Evolutionary conservation across 1,284 basidiomycete species (phyloP), one percentile per base, ranked within the genome.

Genomic region (Amylostereum chailletii): DNA sequence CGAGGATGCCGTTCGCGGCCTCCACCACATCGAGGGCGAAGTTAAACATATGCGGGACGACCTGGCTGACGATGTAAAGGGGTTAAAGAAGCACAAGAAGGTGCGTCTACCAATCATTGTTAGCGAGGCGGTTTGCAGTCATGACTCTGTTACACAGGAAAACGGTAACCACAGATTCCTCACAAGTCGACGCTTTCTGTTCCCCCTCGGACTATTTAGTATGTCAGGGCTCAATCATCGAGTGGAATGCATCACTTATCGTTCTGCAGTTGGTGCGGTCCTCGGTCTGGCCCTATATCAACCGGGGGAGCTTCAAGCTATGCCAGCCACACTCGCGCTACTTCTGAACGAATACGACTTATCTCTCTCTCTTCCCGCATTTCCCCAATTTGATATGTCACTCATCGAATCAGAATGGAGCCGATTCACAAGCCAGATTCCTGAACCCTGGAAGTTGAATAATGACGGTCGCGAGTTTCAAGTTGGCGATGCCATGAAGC

Each of bases 381-480:
- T 83, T 6, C 77, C 79, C 3, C 81, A 75, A 47, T 65, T 86
- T 34, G 82, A 83, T 61, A 69, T 86, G 50, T 75, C 82, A 6
- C 71, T 74, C 4, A 69, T 87, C 5, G 84, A 87, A 63, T 54
- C 65, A 11, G 86, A 89, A 63, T 89, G 85, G 83, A 71, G 68
- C 41, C 71, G 76, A 46, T 61, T 89, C n/a, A 72, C 76, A 48
- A 75, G 69, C 59, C 79, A 71, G 54, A 81, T 84, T 7, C 83
- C 88, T 2, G 86, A 83, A 60, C 71, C 79, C 2, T 89, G 79
- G 88, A 90, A 87, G 67, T 75, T 94, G 55, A 86, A 85, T 58
- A 84, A 77, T 27, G 86, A 89, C 53, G 86, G 86, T 2, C 72
- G 90, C 47, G 91, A 93, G 63, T 95, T 95, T 58, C 76, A 81